These are phyloP conservation scores for Eutrema yunnanense DNA, from an alignment of 345 rosid species.

Conservation along the genomic window DNA sequence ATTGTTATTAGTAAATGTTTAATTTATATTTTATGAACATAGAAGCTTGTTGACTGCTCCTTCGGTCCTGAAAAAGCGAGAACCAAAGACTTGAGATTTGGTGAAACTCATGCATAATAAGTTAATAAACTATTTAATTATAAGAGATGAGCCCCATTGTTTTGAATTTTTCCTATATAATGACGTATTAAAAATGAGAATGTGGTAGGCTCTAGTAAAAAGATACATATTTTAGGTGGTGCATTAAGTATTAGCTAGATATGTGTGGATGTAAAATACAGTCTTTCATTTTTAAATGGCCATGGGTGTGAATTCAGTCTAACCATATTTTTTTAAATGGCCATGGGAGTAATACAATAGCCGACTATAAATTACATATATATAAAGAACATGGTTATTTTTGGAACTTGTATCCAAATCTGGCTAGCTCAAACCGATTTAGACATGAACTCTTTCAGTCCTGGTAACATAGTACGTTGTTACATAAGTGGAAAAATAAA, in stretches of 20 bases:
- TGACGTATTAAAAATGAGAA: not conserved
- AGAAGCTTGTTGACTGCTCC: conserved; percentile 20
- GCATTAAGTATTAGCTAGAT: not conserved
- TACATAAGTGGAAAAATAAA: not conserved
- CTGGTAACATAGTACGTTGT: not conserved
- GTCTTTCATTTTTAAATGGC: not conserved
- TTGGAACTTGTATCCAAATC: not conserved
- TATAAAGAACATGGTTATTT: not conserved
- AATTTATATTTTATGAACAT: not conserved
- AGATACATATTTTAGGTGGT: not conserved
- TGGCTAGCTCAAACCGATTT: not conserved
- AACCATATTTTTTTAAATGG: not conserved
- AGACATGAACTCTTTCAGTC: not conserved
- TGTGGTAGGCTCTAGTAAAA: not conserved
- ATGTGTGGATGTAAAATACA: not conserved
- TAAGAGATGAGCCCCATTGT: not conserved
- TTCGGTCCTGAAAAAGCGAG: not conserved
- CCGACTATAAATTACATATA: not conserved
- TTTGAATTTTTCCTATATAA: not conserved
- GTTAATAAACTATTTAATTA: not conserved
- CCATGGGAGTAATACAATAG: not conserved
- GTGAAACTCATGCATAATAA: conserved; percentile 23
- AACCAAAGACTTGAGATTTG: conserved; percentile 10
- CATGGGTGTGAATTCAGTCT: not conserved
- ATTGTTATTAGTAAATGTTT: not conserved